Base-by-base conservation (phyloP, 148 eudicot species). In the Camellia sinensis region DNA sequence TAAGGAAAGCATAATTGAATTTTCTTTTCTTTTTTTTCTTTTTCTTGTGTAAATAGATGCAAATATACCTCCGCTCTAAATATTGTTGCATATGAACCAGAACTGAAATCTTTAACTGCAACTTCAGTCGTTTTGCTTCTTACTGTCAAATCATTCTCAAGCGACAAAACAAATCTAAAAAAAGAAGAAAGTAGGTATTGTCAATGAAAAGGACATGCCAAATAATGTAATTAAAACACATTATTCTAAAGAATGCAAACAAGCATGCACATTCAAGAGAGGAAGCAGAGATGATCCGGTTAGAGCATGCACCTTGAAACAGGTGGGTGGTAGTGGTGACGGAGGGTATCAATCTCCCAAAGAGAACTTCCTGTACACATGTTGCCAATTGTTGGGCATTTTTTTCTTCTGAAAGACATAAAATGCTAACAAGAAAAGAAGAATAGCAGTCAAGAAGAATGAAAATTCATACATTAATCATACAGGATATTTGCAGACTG, bases 311-410 rank as follows among this genome's bases (percentile, higher is more conserved):
- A 96, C 99, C 99, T 96, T 22, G 98, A 93, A 79, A 96, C 97
- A 56, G 94, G 91, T 0, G 97, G 93, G 76, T 95, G 92, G 78
- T 96, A 96, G 78, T 93, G 97, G 84, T 93, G 93, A 56, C 91
- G 93, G 17, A 96, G 97, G 56, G 90, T 88, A 79, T 96, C 97
- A 43, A 96, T 87, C 73, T 96, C 99, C 99, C 98, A 96, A 40
- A 96, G 94, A 79, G 99, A 96, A 82, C 99, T 96, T 79, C 92
- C 98, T 93, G 93, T 80, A 76, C 46, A 85, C 82, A 66, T 29
- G 77, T 62, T 15, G 50, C 56, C 50, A 37, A 56, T 77, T 43
- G 53, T 7, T 3, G 1, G 37, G 37, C 37, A 29, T 65, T 65
- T 65, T 70, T 17, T 70, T 45, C 18, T 4, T 43, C 44, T 12